Base-by-base conservation (phyloP, 257 asterid genomes). In the Penstemon newberryi region DNA sequence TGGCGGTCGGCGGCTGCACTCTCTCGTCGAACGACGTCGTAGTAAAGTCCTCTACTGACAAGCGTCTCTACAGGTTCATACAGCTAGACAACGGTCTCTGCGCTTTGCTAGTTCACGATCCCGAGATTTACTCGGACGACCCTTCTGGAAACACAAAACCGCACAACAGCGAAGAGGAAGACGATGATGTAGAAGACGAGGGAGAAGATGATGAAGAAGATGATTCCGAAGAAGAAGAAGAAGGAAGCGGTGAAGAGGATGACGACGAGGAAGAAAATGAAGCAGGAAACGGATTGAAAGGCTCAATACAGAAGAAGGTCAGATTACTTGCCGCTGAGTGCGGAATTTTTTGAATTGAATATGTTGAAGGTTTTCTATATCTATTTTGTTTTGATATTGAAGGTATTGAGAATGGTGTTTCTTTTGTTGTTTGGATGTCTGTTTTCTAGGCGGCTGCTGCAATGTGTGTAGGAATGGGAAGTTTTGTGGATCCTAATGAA, bases 401-500 rank as follows among this genome's bases (percentile, higher is more conserved):
- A 25, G 33, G 33, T 43, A 38, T 53, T 62, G 39, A 5, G 41
- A 39, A 50, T 69, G 65, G 13, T 10, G 19, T 38, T 63, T 9
- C 41, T 56, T 25, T 65, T 38, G 39, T 50, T 57, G 8, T 63
- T 65, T 47, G 55, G 7, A 11, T 44, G 1, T 11, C 75, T 73
- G 72, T 42, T 37, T 44, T 68, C 64, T 73, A 94, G 99, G 97
- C 96, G n/a, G 99, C 99, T 5, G 99, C 97, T 5, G 99, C 99
- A 74, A 72, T 91, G 88, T 91, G 91, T 67, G 99, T 94, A 8
- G 93, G 96, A 70, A 83, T 84, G 85, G 99, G 99, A 61, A 94
- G 99, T 79, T 89, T 94, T 73, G 69, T 83, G 64, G 99, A 94
- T 84, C 99, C 99, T 78, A 72, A 79, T 58, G 97, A 91, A 68